Evolutionary conservation across 2,329 filamentous ascomycete species (phyloP), one percentile per base, ranked within the genome.

Genomic region (Pyricularia grisea): DNA sequence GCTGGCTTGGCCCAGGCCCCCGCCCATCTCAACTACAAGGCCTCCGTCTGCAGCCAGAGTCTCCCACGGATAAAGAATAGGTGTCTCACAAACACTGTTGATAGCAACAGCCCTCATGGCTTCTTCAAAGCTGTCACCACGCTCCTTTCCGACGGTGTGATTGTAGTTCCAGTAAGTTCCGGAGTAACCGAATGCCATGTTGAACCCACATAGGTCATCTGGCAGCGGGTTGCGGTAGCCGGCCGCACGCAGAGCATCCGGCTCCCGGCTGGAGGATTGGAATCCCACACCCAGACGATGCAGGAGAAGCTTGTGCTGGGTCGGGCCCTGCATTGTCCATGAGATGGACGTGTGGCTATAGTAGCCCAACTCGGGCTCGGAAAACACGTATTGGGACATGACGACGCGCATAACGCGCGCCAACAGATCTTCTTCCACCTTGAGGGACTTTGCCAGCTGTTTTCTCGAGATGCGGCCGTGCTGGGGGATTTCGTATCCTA

Each of bases 1-100:
- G 64, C 64, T 65, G 30, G 78, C 79, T 5, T 63, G 60, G 5
- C 60, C 60, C 23, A 63, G 10, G 23, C 60, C 10, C 23, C 60
- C 60, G 12, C 60, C 60, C 17, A 63, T 9, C 20, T 63, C 60
- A 28, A 63, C 60, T 23, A 63, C 28, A 5, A 55, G 4, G 17
- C 50, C 50, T 55, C 50, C 50, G 50, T 55, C 50, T 5, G 50
- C n/a, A 9, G n/a, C n/a, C 50, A 55, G 10, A n/a, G 3, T 55
- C 10, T 55, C 50, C 50, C 50, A 55, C 50, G 50, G 50, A n/a
- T 55, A 55, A 10, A 55, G 50, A 17, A 1, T 55, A 2, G 50
- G 7, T 10, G n/a, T 55, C 50, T 55, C 50, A 9, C 50, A 17
- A 17, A 55, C 12, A 23, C 50, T 55, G 50, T 55, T 55, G 50